Percentiles rank a stretch among this genome's conserved stretches.
Conservation (phyloP, 345 rosid genomes). For the Citrus maxima region DNA sequence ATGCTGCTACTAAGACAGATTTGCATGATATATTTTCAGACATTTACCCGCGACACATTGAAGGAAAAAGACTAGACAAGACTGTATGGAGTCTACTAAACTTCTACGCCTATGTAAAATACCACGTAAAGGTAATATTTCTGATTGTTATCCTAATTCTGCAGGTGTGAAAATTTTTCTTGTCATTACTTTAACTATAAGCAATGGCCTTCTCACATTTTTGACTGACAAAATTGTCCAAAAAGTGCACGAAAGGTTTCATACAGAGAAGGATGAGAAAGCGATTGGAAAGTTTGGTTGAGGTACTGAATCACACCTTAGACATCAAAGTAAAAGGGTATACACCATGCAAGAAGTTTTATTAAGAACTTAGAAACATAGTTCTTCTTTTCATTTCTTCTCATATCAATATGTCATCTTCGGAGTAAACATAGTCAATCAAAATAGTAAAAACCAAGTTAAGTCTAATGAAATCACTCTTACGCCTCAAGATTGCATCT, state of each 20-base stretch:
- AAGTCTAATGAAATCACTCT: not conserved
- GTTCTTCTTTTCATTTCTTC: not conserved
- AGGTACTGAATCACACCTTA: constrained; percentile 43
- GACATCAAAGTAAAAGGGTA: not conserved
- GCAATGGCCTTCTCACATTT: not conserved
- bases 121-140: constrained; percentile 69
- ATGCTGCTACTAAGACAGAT: constrained; percentile 2
- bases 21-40: constrained; percentile 35
- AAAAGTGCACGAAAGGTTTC: constrained; percentile 80
- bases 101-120: constrained; percentile 74
- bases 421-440: constrained; percentile 1
- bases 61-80: constrained; percentile 71
- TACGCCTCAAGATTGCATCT: constrained; percentile 2
- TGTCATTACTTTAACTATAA: not conserved
- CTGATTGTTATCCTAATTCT: not conserved
- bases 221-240: constrained; percentile 15
- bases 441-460: not conserved
- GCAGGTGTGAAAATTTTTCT: not conserved
- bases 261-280: constrained; percentile 82
- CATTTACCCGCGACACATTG: constrained; percentile 56
- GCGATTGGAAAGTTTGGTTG: constrained; percentile 62
- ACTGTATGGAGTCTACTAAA: constrained; percentile 76
- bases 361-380: not conserved
- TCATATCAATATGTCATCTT: not conserved
- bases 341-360: not conserved